Evolutionary conservation across 352 stramenopile genomes (phyloP).

Genomic region (Phytophthora quininea): DNA sequence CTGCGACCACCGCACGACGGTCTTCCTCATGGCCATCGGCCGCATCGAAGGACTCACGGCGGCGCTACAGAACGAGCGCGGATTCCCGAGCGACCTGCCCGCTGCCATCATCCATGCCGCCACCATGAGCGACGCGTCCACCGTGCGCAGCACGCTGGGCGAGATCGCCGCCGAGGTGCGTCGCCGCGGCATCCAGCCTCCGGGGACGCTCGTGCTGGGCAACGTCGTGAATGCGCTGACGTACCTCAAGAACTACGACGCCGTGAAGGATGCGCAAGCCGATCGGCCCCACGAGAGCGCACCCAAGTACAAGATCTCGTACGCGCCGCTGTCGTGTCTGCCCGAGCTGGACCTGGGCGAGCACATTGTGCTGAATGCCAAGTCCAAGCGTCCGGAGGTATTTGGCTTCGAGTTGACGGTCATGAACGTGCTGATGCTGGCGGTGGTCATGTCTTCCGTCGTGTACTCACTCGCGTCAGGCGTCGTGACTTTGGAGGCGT

Average conservation of each 20-base stretch:
- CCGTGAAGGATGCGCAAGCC: slow-evolving; percentile 36
- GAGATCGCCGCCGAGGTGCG: slow-evolving; percentile 91
- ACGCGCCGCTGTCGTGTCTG: slow-evolving; percentile 52
- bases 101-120: slow-evolving; percentile 94
- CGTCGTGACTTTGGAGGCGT: slow-evolving; percentile 6
- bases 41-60: slow-evolving; percentile 89
- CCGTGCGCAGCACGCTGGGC: slow-evolving; percentile 87
- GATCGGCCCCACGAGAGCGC: slow-evolving; percentile 19
- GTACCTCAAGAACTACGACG: slow-evolving; percentile 71
- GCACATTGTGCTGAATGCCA: slow-evolving; percentile 59
- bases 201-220: slow-evolving; percentile 94
- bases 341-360: slow-evolving; percentile 61
- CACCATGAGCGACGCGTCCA: slow-evolving; percentile 90
- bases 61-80: slow-evolving; percentile 74
- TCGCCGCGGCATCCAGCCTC: slow-evolving; percentile 85
- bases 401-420: slow-evolving; percentile 27
- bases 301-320: slow-evolving; percentile 74
- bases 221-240: slow-evolving; percentile 89
- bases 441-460: slow-evolving; percentile 29
- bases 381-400: slow-evolving; percentile 35
- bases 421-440: slow-evolving; percentile 22
- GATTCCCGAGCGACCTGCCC: slow-evolving; percentile 91
- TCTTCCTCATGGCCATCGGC: slow-evolving; percentile 98
- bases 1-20: slow-evolving; percentile 94
- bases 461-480: slow-evolving; percentile 35